Base-by-base conservation (phyloP, 768 basidiomycete species). In the Gelatoporia subvermispora region DNA sequence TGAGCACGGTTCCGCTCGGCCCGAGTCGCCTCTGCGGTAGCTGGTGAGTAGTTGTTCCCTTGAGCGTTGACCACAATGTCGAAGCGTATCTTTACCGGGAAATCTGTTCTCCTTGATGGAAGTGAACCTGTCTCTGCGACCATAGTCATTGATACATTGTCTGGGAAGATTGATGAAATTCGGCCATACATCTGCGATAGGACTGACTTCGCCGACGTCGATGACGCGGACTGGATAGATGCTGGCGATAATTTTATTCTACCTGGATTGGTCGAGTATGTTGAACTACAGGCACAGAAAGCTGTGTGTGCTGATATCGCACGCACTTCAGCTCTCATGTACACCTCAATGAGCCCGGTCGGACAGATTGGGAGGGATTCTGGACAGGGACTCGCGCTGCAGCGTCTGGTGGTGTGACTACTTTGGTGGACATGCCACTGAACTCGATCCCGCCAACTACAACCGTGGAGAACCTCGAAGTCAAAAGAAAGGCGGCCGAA, bases 371-470 rank as follows among this genome's bases (percentile, higher is more conserved):
- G 93, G 93, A 96, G 62, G 93, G 93, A 0, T 95, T 96, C 63
- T 79, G 76, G 69, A 89, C 91, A 0, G 93, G 92, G n/a, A 94
- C 93, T 1, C 70, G 74, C 47, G 95, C 95, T 17, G 95, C 95
- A 1, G 81, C 84, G 2, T 87, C 92, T 1, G 95, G 95, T 18
- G 96, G 95, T 7, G 82, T 97, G n/a, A 97, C 94, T 8, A 91
- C 92, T 5, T 72, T 98, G 18, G 85, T 97, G 25, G 96, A 98
- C 68, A 99, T 98, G 95, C 96, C 95, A 2, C 73, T 99, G 47
- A 97, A 99, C 66, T 95, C 93, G 2, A 89, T 98, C 46, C 95
- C 95, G 1, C 93, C 96, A 0, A 97, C 96, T 0, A 94, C 92
- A 1, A 93, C 91, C 0, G 77, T 92, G 8, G 69, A 69, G 4